phyloP scores from a whole-genome alignment of 83 land plant genomes.

The Picea engelmannii region DNA sequence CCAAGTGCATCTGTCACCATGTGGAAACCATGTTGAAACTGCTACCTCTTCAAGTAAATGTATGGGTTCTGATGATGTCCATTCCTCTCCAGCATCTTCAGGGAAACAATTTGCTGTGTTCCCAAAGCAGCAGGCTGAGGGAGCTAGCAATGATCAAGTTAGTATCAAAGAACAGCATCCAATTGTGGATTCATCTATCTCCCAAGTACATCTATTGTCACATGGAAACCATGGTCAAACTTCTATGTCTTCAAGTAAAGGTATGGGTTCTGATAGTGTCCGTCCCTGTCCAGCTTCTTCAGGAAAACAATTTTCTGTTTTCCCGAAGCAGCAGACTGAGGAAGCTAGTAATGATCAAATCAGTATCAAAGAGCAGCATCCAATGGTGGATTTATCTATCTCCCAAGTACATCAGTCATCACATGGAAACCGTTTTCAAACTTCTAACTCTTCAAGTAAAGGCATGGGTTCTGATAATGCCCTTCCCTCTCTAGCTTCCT shows the following conservation, averaged over 20 bases:
- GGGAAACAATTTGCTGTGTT: not conserved
- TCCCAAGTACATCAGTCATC: not conserved
- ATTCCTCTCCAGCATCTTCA: not conserved
- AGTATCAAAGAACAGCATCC: slow-evolving; percentile 13
- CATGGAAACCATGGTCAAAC: not conserved
- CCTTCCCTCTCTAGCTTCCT: not conserved
- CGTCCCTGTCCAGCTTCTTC: not conserved
- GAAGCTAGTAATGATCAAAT: not conserved
- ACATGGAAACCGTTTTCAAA: not conserved
- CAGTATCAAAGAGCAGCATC: slow-evolving; percentile 11
- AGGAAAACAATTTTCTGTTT: not conserved
- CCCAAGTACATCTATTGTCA: not conserved
- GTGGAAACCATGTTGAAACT: not conserved
- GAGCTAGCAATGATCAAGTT: not conserved
- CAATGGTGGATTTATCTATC: not conserved
- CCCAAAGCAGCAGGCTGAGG: not conserved
- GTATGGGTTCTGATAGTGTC: slow-evolving; percentile 2
- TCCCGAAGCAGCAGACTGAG: not conserved
- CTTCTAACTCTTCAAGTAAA: not conserved
- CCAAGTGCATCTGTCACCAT: not conserved
- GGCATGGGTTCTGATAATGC: slow-evolving; percentile 6
- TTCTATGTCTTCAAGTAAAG: not conserved
- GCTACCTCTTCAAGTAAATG: not conserved
- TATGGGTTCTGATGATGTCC: slow-evolving; percentile 7
- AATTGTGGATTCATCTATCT: not conserved